These are phyloP conservation scores for Carex littledalei DNA, from an alignment of 176 grass and related monocot genomes.

Conservation along the genomic window DNA sequence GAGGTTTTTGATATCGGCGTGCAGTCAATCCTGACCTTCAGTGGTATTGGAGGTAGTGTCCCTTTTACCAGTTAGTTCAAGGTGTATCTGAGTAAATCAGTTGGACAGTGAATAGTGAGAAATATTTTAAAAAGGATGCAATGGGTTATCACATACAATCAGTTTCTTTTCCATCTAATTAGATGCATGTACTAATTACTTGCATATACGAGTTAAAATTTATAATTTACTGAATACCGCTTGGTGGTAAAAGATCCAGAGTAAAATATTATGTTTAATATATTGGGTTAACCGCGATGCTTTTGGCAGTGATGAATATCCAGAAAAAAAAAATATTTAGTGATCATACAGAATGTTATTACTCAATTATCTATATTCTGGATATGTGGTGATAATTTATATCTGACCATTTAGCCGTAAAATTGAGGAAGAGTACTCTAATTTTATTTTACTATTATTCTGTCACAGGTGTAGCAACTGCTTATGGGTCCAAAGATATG, in stretches of 20 bases:
- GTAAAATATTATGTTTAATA: neutral
- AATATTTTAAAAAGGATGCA: neutral
- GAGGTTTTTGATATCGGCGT: constrained; percentile 71
- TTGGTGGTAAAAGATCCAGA: neutral
- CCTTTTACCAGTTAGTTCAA: constrained; percentile 1
- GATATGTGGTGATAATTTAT: neutral
- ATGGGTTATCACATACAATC: neutral
- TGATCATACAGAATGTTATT: too few species aligned
- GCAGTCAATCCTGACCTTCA: constrained; percentile 90
- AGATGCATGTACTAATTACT: neutral
- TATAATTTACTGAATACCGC: neutral
- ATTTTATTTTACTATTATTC: neutral
- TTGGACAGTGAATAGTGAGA: neutral
- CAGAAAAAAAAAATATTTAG: neutral
- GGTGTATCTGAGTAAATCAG: neutral
- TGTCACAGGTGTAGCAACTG: constrained; percentile 72
- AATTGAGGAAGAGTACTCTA: neutral
- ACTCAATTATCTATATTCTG: neutral
- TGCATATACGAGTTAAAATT: neutral
- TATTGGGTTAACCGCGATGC: neutral
- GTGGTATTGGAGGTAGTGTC: constrained; percentile 84
- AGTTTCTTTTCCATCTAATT: neutral
- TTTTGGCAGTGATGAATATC: neutral
- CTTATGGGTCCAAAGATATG: constrained; percentile 93
- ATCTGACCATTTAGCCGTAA: neutral